Evolutionary conservation across 441 rosid genomes (phyloP), one percentile per base, ranked within the genome.

Genomic region (Bocquillonia castaneifolia): DNA sequence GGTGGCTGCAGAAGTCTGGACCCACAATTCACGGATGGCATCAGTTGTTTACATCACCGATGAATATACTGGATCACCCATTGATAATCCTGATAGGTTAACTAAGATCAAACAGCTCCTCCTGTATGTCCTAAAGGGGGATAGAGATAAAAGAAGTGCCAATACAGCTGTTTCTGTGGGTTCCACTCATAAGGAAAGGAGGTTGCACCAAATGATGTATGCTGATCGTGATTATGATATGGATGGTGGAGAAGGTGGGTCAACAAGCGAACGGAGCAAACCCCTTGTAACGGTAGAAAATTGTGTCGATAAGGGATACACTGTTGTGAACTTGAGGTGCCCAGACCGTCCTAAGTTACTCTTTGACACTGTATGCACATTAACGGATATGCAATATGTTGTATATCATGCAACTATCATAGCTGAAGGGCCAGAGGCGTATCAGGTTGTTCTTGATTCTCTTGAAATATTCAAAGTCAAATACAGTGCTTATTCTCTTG

Each of bases 11-110:
- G 96, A 86, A 78, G 93, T 89, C 61, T 89, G 96, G 96, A 90
- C 96, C 72, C 96, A 90, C 78, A 90, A 90, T 71, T 88, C 90
- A 22, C 83, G 96, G 74, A 88, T 90, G 96, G 96, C 96, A 32
- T 86, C 96, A 0, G 96, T 90, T 1, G 86, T 90, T 72, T 83
- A 86, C 74, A 86, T 90, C 32, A 86, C 84, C 0, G 88, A 84
- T 31, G 87, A 87, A 56, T 65, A 74, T 12, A 82, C 87, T 2
- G 87, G 86, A 36, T 64, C 57, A 70, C 85, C 87, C 6, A 88
- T 90, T 9, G 88, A 86, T 14, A 77, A 84, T 48, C 81, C 83
- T 3, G 84, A 76, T 6, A 77, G 85, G 74, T 85, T 88, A 20
- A 63, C 75, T 5, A 86, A 75, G 82, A 83, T 90, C 70, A 83